Base-by-base conservation (phyloP, 192 early-diverging fungal genomes). In the Backusella luteola region DNA sequence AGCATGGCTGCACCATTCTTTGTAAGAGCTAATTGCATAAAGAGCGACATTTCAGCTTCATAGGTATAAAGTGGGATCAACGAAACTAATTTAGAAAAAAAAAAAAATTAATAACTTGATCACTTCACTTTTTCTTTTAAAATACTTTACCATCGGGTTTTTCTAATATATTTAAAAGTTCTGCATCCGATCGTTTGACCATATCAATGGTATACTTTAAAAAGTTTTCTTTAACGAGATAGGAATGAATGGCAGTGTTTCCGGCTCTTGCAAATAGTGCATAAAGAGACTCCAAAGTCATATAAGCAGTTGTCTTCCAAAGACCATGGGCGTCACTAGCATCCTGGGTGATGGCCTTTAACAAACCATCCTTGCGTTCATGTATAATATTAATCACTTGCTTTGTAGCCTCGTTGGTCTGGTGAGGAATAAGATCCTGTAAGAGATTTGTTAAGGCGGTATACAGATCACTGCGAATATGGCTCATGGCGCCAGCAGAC, bases 281-380 rank as follows among this genome's bases (percentile, higher is more conserved):
- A 53, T 76, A 71, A 11, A 99, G 79, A 0, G 91, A 89, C 53
- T 93, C 90, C 41, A 98, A 83, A 4, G 92, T 80, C 7, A 88
- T 89, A 71, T 96, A 96, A 0, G 97, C 93, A 6, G 95, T 90
- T 6, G 94, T 94, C 69, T 94, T 93, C 90, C 93, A 96, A 3
- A 93, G 89, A 46, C 90, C 91, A 34, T 89, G 87, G 6, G 91
- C 93, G 74, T 95, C 93, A 2, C 92, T 89, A 0, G 96, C 97
- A 84, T 99, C 97, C 5, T 88, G 84, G 71, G 92, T 91, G 7
- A 94, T 80, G 0, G 89, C 74, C 70, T 95, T 93, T 32, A 97
- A 39, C 56, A 63, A 63, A 29, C 21, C 56, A 63, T 63, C 23
- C 12, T 63, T 63, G 23, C 56, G 23, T 14, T 63, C 56, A 63